Base-by-base conservation (phyloP, 768 basidiomycete genomes). In the Xerocomus brunneocitrinus region DNA sequence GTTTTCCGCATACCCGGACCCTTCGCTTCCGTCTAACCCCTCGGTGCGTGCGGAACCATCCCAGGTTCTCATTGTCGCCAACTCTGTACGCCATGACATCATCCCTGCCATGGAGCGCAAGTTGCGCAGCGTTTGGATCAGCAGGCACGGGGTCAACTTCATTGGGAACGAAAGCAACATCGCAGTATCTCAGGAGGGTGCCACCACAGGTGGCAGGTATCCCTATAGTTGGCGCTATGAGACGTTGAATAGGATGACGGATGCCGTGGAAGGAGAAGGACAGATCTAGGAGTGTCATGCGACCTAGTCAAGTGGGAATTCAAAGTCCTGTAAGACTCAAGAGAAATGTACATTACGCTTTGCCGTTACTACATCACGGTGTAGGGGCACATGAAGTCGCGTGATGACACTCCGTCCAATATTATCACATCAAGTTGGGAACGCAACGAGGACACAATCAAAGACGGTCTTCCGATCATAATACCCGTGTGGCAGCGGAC, bases 71-170 rank as follows among this genome's bases (percentile, higher is more conserved):
- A 74, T 82, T 45, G 84, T 86, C 5, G 88, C 89, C 16, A 81
- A 84, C 60, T 87, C 85, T 56, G 62, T 87, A 54, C 68, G 64
- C 22, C 85, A 89, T 56, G 89, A 90, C 62, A 79, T 86, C 56
- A 74, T 74, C 24, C 82, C 89, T 1, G 84, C 85, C 36, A 77
- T 71, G 56, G 66, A 71, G 61, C 69, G 80, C n/a, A 81, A 81
- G 0, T 62, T 90, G 25, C 68, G 59, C 27, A 83, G 80, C 32
- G 80, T 82, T 30, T 90, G 84, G 82, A 87, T 91, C 59, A 79
- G 84, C 49, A 75, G 84, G 43, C 24, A 62, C 25, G 58, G 58
- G 30, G 58, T 47, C 8, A 67, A 58, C 34, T n/a, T 49, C 4
- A 66, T 67, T 9, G 68, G 66, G 25, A 56, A 19, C 66, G 76